A percentile compares a stretch with the other conserved stretches of the same genome.
phyloP scores from a whole-genome alignment of 163 green algal genomes.

The Chlamydomonas reinhardtii region DNA sequence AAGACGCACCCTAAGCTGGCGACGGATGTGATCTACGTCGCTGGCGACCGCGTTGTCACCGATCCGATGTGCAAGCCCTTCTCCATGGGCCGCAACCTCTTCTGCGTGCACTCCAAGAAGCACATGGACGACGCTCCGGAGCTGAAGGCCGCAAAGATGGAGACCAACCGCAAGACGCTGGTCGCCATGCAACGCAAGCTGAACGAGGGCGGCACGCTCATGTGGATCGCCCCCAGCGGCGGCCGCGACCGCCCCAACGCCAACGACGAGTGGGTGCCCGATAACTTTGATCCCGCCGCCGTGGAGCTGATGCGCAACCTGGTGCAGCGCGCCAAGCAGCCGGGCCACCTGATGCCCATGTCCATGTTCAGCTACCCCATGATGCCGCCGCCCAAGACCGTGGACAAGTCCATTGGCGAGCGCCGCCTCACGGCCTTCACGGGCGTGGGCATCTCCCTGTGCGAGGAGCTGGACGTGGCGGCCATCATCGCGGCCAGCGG shows the following conservation, averaged over 20 bases:
- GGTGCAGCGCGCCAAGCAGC: constrained; percentile 75
- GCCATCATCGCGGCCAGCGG: constrained; percentile 50
- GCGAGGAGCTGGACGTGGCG: constrained; percentile 81
- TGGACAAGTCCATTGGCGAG: constrained; percentile 71
- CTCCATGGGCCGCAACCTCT: constrained; percentile 96
- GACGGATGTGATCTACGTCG: constrained; percentile 91
- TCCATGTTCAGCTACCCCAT: constrained; percentile 89
- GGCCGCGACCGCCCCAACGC: constrained; percentile 89
- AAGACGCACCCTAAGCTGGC: constrained; percentile 85
- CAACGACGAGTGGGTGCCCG: constrained; percentile 71
- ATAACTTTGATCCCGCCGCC: constrained; percentile 85
- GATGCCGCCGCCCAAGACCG: constrained; percentile 89
- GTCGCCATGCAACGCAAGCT: constrained; percentile 86
- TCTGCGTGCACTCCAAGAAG: constrained; percentile 99
- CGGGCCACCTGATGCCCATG: constrained; percentile 88
- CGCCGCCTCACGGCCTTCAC: constrained; percentile 72
- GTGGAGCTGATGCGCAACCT: constrained; percentile 96
- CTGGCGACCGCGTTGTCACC: constrained; percentile 90
- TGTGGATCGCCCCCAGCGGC: constrained; percentile 97
- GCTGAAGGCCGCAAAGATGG: constrained; percentile 87
- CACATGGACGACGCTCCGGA: constrained; percentile 95
- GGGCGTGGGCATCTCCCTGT: constrained; percentile 84
- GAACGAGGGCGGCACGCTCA: constrained; percentile 85
- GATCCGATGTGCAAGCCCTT: constrained; percentile 95
- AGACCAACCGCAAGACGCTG: constrained; percentile 93